Percentiles rank a stretch among this genome's conserved stretches.
Conservation (phyloP, 192 early-diverging fungal genomes). For the Coemansia guatemalensis region DNA sequence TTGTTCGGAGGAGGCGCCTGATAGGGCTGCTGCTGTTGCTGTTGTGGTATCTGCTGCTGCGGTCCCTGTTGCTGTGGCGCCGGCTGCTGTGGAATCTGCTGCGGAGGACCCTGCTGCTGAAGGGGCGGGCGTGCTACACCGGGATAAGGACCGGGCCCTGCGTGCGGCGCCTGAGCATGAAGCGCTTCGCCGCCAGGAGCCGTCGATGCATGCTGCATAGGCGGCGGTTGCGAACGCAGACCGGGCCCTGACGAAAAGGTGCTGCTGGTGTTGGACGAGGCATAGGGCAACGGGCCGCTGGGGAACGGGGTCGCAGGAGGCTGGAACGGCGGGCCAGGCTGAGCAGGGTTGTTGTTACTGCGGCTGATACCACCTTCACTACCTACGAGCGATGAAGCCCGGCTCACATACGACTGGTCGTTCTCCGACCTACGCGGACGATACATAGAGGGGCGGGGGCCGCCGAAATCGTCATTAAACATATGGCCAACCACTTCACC, state of each 20-base stretch:
- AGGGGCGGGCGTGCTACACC: not conserved
- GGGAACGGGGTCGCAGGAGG: not conserved
- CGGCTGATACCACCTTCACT: not conserved
- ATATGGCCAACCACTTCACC: too few species aligned
- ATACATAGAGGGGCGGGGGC: too few species aligned
- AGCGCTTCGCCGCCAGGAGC: not conserved
- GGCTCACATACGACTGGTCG: too few species aligned
- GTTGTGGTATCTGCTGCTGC: constrained; percentile 2
- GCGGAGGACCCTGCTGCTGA: constrained; percentile 1
- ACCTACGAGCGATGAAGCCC: not conserved
- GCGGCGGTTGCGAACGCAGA: constrained; percentile 8
- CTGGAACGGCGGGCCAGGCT: not conserved
- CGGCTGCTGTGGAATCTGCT: not conserved
- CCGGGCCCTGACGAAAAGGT: not conserved
- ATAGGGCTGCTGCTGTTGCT: constrained; percentile 6
- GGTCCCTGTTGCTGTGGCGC: not conserved
- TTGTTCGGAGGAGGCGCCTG: not conserved
- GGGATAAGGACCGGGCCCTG: not conserved
- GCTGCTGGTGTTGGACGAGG: not conserved
- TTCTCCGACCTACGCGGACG: too few species aligned
- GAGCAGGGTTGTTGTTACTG: not conserved
- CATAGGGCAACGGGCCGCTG: constrained; percentile 20
- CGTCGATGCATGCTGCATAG: not conserved
- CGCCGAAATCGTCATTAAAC: too few species aligned
- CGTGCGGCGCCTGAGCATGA: not conserved